These are phyloP conservation scores for Rhodamnia rubescens DNA, from an alignment of 345 rosid genomes.

Conservation along the genomic window DNA sequence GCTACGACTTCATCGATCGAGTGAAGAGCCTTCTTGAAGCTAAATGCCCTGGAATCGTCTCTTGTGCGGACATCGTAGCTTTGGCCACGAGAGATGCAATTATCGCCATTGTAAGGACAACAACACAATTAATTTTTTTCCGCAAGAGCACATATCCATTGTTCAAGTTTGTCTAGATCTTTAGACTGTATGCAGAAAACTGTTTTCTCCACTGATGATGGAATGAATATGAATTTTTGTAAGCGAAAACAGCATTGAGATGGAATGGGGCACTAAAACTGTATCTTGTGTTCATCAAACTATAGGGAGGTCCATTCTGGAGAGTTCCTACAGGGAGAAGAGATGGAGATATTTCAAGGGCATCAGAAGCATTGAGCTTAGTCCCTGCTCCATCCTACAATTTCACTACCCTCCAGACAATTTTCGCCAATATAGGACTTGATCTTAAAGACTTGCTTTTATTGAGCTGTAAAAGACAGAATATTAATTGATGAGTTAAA, in stretches of 20 bases:
- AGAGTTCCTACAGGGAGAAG: constrained; percentile 75
- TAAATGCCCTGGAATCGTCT: constrained; percentile 63
- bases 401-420: constrained; percentile 37
- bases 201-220: background rate
- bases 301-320: constrained; percentile 81
- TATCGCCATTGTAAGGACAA: constrained; percentile 42
- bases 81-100: constrained; percentile 62
- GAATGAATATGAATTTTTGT: background rate
- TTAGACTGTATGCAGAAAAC: background rate
- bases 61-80: constrained; percentile 72
- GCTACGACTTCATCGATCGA: constrained; percentile 65
- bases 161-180: background rate
- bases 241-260: background rate
- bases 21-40: constrained; percentile 56
- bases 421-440: constrained; percentile 55
- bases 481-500: background rate
- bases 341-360: constrained; percentile 58
- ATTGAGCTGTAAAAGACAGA: constrained; percentile 27
- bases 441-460: constrained; percentile 59
- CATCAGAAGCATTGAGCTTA: constrained; percentile 38
- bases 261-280: background rate
- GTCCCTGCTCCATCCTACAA: constrained; percentile 59
- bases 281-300: background rate
- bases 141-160: background rate
- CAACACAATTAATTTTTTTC: background rate